Percentiles rank a stretch among this genome's conserved stretches.
Conservation (phyloP, 306 rosid species). For the Arachis stenosperma region DNA sequence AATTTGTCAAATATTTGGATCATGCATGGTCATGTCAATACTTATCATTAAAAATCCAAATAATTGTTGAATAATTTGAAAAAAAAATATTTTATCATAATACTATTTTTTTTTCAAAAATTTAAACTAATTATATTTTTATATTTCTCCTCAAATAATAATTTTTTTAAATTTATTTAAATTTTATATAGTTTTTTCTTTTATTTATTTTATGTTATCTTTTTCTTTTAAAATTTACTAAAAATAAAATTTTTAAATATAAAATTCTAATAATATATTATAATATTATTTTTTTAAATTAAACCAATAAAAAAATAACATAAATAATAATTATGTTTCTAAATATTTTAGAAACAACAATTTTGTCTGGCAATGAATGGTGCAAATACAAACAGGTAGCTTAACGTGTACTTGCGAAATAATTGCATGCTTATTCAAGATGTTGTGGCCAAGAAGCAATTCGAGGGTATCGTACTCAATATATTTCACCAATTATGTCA, state of each 20-base stretch:
- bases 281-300: too few relatives aligned
- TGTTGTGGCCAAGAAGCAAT: slow-evolving; percentile 26
- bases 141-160: too few relatives aligned
- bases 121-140: too few relatives aligned
- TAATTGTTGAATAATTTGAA: neutral
- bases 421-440: slow-evolving; percentile 9
- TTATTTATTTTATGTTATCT: neutral
- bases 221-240: neutral
- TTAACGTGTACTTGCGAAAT: neutral
- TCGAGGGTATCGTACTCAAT: neutral
- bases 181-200: too few relatives aligned
- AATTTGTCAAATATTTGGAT: slow-evolving; percentile 5
- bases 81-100: too few relatives aligned
- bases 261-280: too few relatives aligned
- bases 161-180: too few relatives aligned
- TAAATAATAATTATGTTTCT: too few relatives aligned
- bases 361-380: neutral
- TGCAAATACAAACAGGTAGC: neutral
- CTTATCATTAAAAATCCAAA: neutral
- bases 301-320: too few relatives aligned
- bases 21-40: neutral
- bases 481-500: too few relatives aligned
- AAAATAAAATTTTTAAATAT: too few relatives aligned
- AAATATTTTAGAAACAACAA: neutral
- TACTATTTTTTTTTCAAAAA: too few relatives aligned